A percentile compares a stretch with the other conserved stretches of the same genome.
phyloP scores from a whole-genome alignment of 2,329 filamentous ascomycete genomes.

The Pleurostoma richardsiae region DNA sequence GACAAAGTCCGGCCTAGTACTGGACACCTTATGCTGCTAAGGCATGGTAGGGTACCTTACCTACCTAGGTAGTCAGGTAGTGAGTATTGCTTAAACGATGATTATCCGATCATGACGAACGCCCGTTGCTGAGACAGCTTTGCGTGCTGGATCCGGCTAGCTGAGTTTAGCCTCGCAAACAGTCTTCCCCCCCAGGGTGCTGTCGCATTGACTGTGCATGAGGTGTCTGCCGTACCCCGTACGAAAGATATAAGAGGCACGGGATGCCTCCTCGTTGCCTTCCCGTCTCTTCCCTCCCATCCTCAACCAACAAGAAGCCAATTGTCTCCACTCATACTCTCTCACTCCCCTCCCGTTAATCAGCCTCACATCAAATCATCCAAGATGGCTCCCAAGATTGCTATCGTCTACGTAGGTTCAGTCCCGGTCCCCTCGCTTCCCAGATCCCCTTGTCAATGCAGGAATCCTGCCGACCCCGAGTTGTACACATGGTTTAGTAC shows the following conservation, averaged over 20 bases:
- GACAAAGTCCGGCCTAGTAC: neutral
- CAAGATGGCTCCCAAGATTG: constrained; percentile 85
- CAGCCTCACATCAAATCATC: constrained; percentile 12
- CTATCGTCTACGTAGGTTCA: constrained; percentile 76
- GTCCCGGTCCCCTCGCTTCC: constrained; percentile 5
- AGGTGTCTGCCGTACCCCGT: neutral
- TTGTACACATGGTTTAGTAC: neutral
- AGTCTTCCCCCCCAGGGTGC: neutral
- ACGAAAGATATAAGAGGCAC: constrained; percentile 2
- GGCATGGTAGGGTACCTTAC: neutral
- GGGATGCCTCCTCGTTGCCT: neutral
- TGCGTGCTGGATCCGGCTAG: neutral
- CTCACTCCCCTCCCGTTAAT: neutral
- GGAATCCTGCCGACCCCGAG: neutral
- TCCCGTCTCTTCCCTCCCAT: neutral
- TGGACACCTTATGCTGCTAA: neutral
- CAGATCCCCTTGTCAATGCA: neutral
- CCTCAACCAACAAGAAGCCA: neutral
- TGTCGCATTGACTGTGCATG: neutral
- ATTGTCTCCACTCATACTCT: neutral
- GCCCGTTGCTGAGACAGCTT: neutral
- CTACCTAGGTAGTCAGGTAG: neutral
- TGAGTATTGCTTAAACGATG: neutral
- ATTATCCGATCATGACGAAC: constrained; percentile 21
- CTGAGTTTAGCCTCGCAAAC: neutral